These are phyloP conservation scores for Blastobotrys proliferans DNA, from an alignment of 1,139 yeast genomes.

Conservation along the genomic window DNA sequence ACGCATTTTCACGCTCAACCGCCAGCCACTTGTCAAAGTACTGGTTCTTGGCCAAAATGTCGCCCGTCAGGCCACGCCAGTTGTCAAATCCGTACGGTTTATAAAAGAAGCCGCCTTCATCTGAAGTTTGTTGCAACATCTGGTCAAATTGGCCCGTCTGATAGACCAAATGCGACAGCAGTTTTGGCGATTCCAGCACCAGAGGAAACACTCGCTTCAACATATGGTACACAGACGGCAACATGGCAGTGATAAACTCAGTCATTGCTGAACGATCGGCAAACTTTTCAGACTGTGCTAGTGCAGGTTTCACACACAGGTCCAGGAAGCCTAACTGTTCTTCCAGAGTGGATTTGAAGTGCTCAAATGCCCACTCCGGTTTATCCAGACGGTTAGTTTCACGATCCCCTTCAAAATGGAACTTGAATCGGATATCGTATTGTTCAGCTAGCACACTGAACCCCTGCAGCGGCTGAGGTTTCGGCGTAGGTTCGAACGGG, in stretches of 20 bases:
- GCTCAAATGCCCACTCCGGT: slow-evolving; percentile 77
- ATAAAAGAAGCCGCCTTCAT: slow-evolving; percentile 49
- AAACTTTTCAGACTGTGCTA: slow-evolving; percentile 29
- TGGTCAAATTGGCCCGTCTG: slow-evolving; percentile 61
- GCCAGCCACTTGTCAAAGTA: slow-evolving; percentile 60
- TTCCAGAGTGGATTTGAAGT: slow-evolving; percentile 48
- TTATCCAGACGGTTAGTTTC: slow-evolving; percentile 68
- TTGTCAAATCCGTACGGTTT: slow-evolving; percentile 42
- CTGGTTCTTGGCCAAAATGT: slow-evolving; percentile 42
- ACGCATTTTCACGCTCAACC: slow-evolving; percentile 48
- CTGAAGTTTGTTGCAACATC: slow-evolving; percentile 36
- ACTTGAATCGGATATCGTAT: slow-evolving; percentile 59
- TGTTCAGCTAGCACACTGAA: slow-evolving; percentile 54
- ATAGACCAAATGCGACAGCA: slow-evolving; percentile 57
- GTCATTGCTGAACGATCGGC: slow-evolving; percentile 34
- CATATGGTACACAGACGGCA: slow-evolving; percentile 51
- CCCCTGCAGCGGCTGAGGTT: slow-evolving; percentile 55
- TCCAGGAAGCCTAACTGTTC: slow-evolving; percentile 42
- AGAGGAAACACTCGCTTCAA: slow-evolving; percentile 38
- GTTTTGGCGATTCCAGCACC: slow-evolving; percentile 42
- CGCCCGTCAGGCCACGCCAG: slow-evolving; percentile 62
- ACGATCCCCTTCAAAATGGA: slow-evolving; percentile 60
- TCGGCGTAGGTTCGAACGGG: slow-evolving; percentile 8
- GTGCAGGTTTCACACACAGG: slow-evolving; percentile 34
- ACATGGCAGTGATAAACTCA: slow-evolving; percentile 54